Percentiles rank a stretch among this genome's conserved stretches.
phyloP scores from a whole-genome alignment of 805 yeast species.

The Barnettozyma sp. region DNA sequence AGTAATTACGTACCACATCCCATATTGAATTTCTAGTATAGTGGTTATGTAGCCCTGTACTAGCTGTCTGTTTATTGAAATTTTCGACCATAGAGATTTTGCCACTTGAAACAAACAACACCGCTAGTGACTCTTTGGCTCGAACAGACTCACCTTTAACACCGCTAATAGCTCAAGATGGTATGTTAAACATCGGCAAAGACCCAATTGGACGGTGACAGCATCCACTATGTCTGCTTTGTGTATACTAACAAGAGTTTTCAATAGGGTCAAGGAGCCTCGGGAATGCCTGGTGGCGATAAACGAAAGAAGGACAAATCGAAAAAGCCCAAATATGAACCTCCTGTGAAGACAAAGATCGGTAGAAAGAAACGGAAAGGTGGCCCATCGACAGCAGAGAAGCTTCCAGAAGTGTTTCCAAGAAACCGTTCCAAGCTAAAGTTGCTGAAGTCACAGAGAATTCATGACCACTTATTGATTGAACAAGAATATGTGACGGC shows the following conservation, averaged over 20 bases:
- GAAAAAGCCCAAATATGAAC: conserved; percentile 95
- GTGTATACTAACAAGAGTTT: conserved; percentile 5
- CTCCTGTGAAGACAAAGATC: conserved; percentile 92
- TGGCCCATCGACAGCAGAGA: conserved; percentile 80
- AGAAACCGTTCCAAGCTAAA: conserved; percentile 91
- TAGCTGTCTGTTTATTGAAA: background rate
- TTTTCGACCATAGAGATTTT: too few relatives aligned
- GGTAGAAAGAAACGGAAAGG: conserved; percentile 88
- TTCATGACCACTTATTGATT: conserved; percentile 87
- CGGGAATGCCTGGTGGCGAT: conserved; percentile 42
- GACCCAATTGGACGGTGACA: too few relatives aligned
- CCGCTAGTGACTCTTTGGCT: background rate
- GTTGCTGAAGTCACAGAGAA: conserved; percentile 86
- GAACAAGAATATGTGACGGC: conserved; percentile 96
- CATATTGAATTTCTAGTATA: background rate
- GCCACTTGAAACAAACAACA: background rate
- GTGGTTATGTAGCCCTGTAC: conserved; percentile 1
- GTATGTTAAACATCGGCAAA: background rate
- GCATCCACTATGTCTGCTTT: too few relatives aligned
- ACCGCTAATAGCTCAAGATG: background rate
- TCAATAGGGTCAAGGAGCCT: conserved; percentile 46
- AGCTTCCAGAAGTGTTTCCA: conserved; percentile 83
- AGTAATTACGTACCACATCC: conserved; percentile 8
- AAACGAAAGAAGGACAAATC: conserved; percentile 58
- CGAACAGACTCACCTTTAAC: too few relatives aligned